These are phyloP conservation scores for Heterobasidion parviporum DNA, from an alignment of 1,284 basidiomycete species.

Conservation along the genomic window DNA sequence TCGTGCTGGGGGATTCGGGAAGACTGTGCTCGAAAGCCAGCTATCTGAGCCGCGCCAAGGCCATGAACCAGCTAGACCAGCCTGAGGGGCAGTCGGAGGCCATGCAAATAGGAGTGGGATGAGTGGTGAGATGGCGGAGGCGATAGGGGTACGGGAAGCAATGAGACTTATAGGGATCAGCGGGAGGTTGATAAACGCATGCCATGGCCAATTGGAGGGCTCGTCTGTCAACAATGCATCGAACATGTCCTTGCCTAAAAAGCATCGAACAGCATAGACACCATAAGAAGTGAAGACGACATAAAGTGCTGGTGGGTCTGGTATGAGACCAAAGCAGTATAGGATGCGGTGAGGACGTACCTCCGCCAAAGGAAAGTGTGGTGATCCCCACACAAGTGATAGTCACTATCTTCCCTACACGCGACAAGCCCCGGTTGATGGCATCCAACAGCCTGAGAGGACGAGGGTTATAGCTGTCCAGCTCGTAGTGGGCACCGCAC, in stretches of 20 bases:
- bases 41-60: neutral
- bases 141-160: conserved; percentile 43
- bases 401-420: conserved; percentile 41
- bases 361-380: conserved; percentile 32
- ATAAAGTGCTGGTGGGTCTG: conserved; percentile 41
- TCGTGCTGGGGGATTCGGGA: conserved; percentile 12
- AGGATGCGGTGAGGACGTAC: conserved; percentile 18
- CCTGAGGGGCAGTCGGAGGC: conserved; percentile 45
- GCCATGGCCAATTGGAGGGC: conserved; percentile 60
- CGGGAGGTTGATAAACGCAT: conserved; percentile 64
- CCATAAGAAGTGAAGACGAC: conserved; percentile 60
- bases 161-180: conserved; percentile 50
- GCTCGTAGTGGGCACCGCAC: conserved; percentile 55
- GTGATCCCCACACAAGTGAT: conserved; percentile 36
- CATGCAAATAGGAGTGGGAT: conserved; percentile 56
- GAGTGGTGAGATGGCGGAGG: conserved; percentile 39
- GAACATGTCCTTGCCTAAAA: conserved; percentile 59
- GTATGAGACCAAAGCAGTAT: neutral
- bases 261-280: conserved; percentile 58
- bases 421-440: conserved; percentile 39
- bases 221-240: conserved; percentile 55
- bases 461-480: conserved; percentile 53
- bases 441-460: conserved; percentile 40
- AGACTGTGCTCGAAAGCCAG: neutral
- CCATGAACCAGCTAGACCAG: neutral